Percentiles rank a stretch among this genome's conserved stretches.
phyloP scores from a whole-genome alignment of 495 filamentous ascomycete genomes.

The Penicillium antarcticum region DNA sequence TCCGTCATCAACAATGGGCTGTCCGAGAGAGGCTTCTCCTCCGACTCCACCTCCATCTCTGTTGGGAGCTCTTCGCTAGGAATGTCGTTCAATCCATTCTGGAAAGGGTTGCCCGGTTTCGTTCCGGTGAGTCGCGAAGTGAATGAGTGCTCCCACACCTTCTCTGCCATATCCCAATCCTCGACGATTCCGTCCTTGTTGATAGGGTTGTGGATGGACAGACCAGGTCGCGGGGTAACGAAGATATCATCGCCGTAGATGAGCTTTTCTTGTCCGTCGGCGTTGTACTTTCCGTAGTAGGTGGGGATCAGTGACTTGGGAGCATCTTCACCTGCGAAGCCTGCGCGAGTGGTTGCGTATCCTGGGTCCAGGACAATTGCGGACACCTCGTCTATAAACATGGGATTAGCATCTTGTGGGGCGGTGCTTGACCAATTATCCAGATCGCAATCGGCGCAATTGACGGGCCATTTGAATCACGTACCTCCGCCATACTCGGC shows the following conservation, averaged over 20 bases:
- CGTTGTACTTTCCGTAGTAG: constrained; percentile 67
- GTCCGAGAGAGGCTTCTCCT: constrained; percentile 79
- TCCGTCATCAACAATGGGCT: constrained; percentile 93
- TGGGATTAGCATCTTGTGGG: constrained; percentile 11
- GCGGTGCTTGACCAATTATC: neutral
- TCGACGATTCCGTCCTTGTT: constrained; percentile 85
- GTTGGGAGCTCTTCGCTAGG: constrained; percentile 56
- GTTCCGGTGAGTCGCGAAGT: constrained; percentile 71
- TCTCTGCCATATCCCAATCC: constrained; percentile 91
- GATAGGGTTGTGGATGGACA: constrained; percentile 89
- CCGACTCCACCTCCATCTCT: constrained; percentile 66
- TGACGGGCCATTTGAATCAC: constrained; percentile 26
- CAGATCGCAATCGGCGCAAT: neutral
- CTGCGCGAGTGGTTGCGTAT: constrained; percentile 84
- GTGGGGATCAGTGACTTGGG: constrained; percentile 91
- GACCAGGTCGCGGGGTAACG: constrained; percentile 65
- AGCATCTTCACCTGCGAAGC: constrained; percentile 95
- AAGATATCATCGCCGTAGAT: constrained; percentile 87
- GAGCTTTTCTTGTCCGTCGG: constrained; percentile 53
- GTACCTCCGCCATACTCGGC: constrained; percentile 82
- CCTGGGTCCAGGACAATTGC: constrained; percentile 96
- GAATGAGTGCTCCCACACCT: constrained; percentile 85
- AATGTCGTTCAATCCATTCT: constrained; percentile 73
- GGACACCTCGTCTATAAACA: constrained; percentile 79
- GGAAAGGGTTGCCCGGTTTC: constrained; percentile 58